Evolutionary conservation across 2,329 filamentous ascomycete genomes (phyloP), one percentile per base, ranked within the genome.

Genomic region (Botrytis fragariae): DNA sequence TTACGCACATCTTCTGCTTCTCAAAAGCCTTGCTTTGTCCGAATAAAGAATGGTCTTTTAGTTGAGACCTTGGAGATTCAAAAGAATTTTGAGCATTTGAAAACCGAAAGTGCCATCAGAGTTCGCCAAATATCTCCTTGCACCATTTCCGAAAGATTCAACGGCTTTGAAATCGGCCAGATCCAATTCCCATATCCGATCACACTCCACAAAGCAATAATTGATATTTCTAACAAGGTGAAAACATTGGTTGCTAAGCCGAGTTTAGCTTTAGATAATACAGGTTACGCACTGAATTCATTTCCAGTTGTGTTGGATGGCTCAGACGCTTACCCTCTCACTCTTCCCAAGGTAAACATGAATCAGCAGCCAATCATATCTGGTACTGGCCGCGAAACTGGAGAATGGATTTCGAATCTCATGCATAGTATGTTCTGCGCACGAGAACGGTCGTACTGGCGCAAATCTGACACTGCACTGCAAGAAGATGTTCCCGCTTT

Each of bases 71-170:
- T 64, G 16, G 59, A 37, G 25, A 64, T 57, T 39, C 59, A 18
- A 39, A 51, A 54, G 25, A 5, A 9, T 1, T 64, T 32, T 29
- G 44, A 37, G 3, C 20, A 25, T 39, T 64, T 25, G 2, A 8
- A 45, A 12, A 39, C 18, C 1, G 29, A 57, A 37, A 51, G 22
- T 18, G 35, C 60, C 14, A 48, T 16, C 6, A 51, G 7, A 42
- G 69, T n/a, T 2, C 39, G 60, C 6, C 69, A 71, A 29, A 25
- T 71, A 22, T 71, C 59, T 51, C 59, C 60, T 16, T 71, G 42
- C 25, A 16, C 25, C 4, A 37, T 71, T 51, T 63, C 60, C 29
- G 37, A 63, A 16, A 42, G 37, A 64, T 10, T 12, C 7, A 20
- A 37, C 25, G n/a, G n/a, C 14, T 51, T 45, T 32, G 42, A 57